These are phyloP conservation scores for Pythium rhizo-oryzae DNA, from an alignment of 352 stramenopile species.

Conservation along the genomic window DNA sequence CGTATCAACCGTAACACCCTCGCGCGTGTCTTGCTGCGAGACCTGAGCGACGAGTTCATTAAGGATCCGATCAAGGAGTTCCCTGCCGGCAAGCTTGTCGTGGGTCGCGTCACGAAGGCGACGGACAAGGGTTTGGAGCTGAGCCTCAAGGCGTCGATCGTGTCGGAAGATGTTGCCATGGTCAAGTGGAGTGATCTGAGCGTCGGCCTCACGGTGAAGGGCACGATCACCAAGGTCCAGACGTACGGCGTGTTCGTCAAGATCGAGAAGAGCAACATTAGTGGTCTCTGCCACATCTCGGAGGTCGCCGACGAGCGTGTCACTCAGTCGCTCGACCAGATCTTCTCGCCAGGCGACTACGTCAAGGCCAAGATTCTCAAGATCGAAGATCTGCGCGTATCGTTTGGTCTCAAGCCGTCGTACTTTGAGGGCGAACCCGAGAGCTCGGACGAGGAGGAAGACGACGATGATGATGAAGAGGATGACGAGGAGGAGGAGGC, in stretches of 20 bases:
- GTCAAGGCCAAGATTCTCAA: conserved; percentile 97
- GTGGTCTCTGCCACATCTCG: conserved; percentile 95
- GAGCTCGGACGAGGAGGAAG: conserved; percentile 84
- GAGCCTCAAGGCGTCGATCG: conserved; percentile 93
- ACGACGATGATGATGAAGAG: conserved; percentile 68
- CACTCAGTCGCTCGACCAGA: conserved; percentile 89
- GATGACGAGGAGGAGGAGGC: conserved; percentile 48
- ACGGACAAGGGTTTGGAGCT: conserved; percentile 88
- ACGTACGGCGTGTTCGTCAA: conserved; percentile 96
- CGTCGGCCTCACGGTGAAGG: conserved; percentile 92
- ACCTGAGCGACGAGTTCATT: conserved; percentile 96
- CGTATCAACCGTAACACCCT: conserved; percentile 87
- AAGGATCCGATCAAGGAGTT: conserved; percentile 91
- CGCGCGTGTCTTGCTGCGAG: conserved; percentile 93
- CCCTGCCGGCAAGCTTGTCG: conserved; percentile 92
- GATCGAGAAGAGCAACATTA: conserved; percentile 96
- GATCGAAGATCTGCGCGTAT: conserved; percentile 91
- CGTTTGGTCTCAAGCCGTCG: conserved; percentile 96
- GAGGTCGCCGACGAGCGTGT: conserved; percentile 96
- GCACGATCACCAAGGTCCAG: conserved; percentile 95
- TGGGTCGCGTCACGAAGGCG: conserved; percentile 93
- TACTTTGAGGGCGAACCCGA: conserved; percentile 95
- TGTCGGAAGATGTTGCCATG: conserved; percentile 87
- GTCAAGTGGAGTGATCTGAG: conserved; percentile 92
- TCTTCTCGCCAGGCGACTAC: conserved; percentile 96